Conservation (phyloP, 495 filamentous ascomycete genomes). For the Penicillium longicatenatum region DNA sequence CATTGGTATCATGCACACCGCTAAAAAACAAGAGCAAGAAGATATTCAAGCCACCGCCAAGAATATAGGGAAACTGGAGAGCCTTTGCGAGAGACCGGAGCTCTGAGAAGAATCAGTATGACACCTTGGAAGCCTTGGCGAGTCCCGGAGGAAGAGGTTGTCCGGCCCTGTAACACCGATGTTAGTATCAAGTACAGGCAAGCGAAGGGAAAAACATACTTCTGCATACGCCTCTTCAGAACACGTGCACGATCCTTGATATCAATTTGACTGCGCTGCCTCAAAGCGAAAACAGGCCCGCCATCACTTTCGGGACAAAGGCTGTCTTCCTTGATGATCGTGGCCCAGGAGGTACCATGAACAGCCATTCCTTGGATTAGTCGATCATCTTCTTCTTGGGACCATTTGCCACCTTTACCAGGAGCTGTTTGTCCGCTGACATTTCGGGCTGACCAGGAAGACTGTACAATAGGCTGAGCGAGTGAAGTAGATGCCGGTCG, state of each 20-base stretch:
- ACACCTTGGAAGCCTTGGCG: not conserved
- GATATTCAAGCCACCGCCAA: not conserved
- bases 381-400: slow-evolving; percentile 33
- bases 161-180: not conserved
- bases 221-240: not conserved
- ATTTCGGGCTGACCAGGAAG: slow-evolving; percentile 3
- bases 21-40: not conserved
- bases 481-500: not conserved
- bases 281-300: slow-evolving; percentile 31
- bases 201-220: not conserved
- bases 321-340: slow-evolving; percentile 31
- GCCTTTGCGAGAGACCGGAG: not conserved
- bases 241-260: slow-evolving; percentile 77
- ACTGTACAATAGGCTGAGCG: not conserved
- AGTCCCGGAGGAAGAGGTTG: not conserved
- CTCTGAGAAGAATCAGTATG: not conserved
- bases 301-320: slow-evolving; percentile 21
- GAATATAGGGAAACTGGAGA: no score
- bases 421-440: not conserved
- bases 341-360: slow-evolving; percentile 26
- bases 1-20: no score
- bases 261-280: slow-evolving; percentile 73
- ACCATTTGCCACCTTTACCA: slow-evolving; percentile 6
- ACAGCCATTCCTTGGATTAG: slow-evolving; percentile 29
- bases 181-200: not conserved